Conservation (phyloP, 2,329 filamentous ascomycete species). For the Neoarthrinium moseri region DNA sequence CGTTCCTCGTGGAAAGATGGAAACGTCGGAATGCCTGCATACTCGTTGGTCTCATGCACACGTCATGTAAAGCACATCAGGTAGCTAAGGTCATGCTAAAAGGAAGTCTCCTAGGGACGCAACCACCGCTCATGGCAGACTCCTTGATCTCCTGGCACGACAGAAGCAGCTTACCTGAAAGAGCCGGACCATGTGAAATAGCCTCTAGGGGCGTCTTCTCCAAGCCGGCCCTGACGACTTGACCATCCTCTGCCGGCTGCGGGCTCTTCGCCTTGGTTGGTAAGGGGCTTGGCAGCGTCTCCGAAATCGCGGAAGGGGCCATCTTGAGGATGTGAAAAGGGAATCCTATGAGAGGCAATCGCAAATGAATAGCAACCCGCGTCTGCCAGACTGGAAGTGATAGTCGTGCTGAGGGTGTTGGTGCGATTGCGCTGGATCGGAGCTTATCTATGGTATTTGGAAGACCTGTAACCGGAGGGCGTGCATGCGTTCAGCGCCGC, state of each 20-base stretch:
- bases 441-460: background rate
- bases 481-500: background rate
- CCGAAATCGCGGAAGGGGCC: slow-evolving; percentile 30
- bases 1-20: slow-evolving; percentile 45
- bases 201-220: slow-evolving; percentile 33
- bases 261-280: slow-evolving; percentile 17
- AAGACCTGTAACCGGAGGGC: background rate
- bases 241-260: slow-evolving; percentile 7
- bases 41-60: too few species aligned
- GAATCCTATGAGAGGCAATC: too few species aligned
- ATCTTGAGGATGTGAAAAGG: slow-evolving; percentile 15
- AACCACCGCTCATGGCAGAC: too few species aligned
- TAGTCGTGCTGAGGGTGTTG: background rate
- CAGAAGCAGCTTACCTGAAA: slow-evolving; percentile 27
- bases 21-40: slow-evolving; percentile 42
- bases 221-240: slow-evolving; percentile 12
- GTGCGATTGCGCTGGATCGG: background rate
- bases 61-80: too few species aligned
- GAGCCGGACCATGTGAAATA: slow-evolving; percentile 33
- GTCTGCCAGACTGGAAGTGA: background rate
- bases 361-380: background rate
- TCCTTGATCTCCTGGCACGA: too few species aligned
- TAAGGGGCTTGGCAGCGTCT: slow-evolving; percentile 16
- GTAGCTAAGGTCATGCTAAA: too few species aligned
- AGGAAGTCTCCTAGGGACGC: too few species aligned